A percentile compares a stretch with the other conserved stretches of the same genome.
phyloP scores from a whole-genome alignment of 306 rosid species.

The Malus sieversii region DNA sequence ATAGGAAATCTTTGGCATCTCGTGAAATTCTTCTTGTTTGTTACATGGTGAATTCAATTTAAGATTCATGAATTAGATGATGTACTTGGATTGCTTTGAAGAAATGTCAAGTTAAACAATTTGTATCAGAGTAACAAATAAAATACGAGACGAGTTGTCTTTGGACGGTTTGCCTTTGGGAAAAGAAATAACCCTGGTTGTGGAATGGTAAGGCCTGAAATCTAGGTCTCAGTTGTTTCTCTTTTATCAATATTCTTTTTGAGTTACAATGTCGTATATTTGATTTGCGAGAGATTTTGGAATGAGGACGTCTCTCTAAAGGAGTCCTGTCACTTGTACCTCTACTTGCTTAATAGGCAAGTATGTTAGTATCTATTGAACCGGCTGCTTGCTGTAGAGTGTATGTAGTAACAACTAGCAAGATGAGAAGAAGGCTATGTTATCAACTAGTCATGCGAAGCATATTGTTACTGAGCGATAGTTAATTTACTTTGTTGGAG shows the following conservation, averaged over 20 bases:
- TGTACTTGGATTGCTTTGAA: slow-evolving; percentile 13
- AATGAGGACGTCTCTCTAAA: not conserved
- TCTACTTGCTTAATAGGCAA: not conserved
- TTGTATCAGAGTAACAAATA: not conserved
- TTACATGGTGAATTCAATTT: not conserved
- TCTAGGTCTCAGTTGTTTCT: not conserved
- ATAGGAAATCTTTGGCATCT: slow-evolving; percentile 5
- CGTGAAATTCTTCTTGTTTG: slow-evolving; percentile 12
- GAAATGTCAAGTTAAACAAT: slow-evolving; percentile 6
- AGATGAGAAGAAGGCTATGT: not conserved
- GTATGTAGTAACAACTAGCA: not conserved
- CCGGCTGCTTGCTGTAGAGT: not conserved
- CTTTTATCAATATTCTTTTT: no score
- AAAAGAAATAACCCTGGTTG: not conserved
- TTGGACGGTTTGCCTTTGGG: not conserved
- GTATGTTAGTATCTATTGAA: not conserved
- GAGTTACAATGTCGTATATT: not conserved
- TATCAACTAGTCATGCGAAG: not conserved
- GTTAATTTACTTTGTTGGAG: not conserved
- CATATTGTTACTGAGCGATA: not conserved
- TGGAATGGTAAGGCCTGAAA: not conserved
- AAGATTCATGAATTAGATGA: slow-evolving; percentile 9
- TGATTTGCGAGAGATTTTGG: not conserved
- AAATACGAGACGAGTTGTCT: not conserved
- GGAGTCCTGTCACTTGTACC: not conserved